phyloP scores from a whole-genome alignment of 257 asterid genomes.

The Lycium barbarum region DNA sequence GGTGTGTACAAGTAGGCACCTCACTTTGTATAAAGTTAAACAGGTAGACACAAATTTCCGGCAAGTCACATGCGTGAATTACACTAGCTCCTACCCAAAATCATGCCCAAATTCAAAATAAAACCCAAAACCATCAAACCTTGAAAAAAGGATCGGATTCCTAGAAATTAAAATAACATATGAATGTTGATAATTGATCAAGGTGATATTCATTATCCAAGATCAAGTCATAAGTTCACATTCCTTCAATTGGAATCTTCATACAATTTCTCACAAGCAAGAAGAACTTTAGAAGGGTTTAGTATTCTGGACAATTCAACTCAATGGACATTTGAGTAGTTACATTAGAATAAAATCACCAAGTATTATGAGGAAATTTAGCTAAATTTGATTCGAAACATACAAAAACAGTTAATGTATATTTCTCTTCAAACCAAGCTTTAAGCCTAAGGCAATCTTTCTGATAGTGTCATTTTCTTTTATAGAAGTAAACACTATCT shows the following conservation, averaged over 20 bases:
- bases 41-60: no score
- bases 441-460: no score
- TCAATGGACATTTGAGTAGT: background rate
- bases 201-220: background rate
- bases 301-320: background rate
- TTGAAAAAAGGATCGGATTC: background rate
- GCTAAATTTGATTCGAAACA: background rate
- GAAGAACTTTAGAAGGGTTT: background rate
- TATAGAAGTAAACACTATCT: no score
- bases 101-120: background rate
- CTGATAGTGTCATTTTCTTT: no score
- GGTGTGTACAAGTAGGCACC: no score
- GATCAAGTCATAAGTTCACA: background rate
- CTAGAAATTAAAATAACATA: background rate
- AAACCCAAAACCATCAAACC: background rate
- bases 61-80: no score
- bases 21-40: no score
- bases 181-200: background rate
- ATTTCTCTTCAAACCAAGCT: no score
- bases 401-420: background rate
- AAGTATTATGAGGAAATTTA: background rate
- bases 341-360: background rate
- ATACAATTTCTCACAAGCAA: background rate
- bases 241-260: background rate
- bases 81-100: no score